Evolutionary conservation across 495 filamentous ascomycete genomes (phyloP).

Genomic region (Mytilinidion resinicola): DNA sequence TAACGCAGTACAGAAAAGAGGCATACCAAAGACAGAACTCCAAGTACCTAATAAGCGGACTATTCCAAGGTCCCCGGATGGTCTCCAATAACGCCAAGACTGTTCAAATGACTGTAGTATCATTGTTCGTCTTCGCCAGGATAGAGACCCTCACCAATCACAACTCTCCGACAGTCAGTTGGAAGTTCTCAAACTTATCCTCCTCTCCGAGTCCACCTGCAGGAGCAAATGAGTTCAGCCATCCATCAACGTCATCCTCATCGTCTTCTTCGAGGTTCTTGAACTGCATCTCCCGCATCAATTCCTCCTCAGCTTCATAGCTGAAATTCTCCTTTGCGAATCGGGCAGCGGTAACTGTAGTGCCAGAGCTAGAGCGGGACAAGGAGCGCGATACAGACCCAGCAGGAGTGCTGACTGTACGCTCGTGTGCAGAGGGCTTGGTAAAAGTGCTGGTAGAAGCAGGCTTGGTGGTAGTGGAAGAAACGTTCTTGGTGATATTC

Average conservation of each 20-base stretch:
- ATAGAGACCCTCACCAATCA: background rate
- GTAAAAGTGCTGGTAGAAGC: background rate
- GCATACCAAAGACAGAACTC: too few relatives aligned
- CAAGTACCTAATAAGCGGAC: too few relatives aligned
- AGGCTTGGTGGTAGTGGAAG: background rate
- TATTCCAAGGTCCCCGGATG: too few relatives aligned
- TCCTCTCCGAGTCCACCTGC: background rate
- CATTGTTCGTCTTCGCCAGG: too few relatives aligned
- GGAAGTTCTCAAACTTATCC: background rate
- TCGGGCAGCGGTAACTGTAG: background rate
- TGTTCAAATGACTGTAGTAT: too few relatives aligned
- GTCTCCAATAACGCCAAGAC: too few relatives aligned
- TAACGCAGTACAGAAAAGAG: too few relatives aligned
- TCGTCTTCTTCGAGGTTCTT: background rate
- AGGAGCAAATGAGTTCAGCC: background rate
- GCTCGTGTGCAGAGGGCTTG: background rate
- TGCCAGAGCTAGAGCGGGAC: background rate
- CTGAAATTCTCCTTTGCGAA: background rate
- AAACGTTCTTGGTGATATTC: slow-evolving; percentile 5
- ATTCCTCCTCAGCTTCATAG: slow-evolving; percentile 1
- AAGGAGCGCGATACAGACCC: background rate
- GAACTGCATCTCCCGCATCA: background rate
- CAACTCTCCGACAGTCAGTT: background rate
- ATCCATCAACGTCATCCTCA: background rate
- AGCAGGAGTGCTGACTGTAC: background rate